A percentile compares a stretch with the other conserved stretches of the same genome.
Evolutionary conservation across 2,329 filamentous ascomycete species (phyloP).

Genomic region (Juglanconis juglandina): DNA sequence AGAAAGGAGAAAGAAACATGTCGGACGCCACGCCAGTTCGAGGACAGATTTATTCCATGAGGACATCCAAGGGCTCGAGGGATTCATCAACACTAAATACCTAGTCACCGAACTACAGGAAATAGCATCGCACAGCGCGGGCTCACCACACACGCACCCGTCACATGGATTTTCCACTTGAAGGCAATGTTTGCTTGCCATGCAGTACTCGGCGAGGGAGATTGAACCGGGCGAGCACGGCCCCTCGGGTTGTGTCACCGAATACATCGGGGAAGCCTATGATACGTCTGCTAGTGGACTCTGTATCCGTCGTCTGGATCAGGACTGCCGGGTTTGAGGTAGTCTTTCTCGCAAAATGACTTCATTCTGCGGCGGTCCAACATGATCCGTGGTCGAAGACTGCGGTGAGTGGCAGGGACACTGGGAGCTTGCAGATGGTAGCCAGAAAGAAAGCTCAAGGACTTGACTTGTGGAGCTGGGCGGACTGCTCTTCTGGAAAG

Average conservation of each 20-base stretch:
- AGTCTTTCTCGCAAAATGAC: neutral
- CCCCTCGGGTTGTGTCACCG: neutral
- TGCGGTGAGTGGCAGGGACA: neutral
- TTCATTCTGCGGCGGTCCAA: neutral
- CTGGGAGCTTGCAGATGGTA: neutral
- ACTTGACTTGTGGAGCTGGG: neutral
- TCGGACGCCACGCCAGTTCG: too few species aligned
- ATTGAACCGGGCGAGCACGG: neutral
- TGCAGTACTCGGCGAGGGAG: neutral
- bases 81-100: neutral
- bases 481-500: neutral
- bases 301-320: neutral
- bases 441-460: neutral
- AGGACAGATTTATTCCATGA: too few species aligned
- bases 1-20: too few species aligned
- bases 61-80: neutral
- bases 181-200: conserved; percentile 1
- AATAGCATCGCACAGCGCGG: neutral
- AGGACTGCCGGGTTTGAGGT: neutral
- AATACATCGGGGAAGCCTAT: neutral
- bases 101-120: neutral
- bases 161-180: neutral
- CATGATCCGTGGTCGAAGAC: neutral
- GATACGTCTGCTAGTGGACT: neutral
- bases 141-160: neutral